Conservation (phyloP, 768 basidiomycete species). For the Punctularia strigosozonata region DNA sequence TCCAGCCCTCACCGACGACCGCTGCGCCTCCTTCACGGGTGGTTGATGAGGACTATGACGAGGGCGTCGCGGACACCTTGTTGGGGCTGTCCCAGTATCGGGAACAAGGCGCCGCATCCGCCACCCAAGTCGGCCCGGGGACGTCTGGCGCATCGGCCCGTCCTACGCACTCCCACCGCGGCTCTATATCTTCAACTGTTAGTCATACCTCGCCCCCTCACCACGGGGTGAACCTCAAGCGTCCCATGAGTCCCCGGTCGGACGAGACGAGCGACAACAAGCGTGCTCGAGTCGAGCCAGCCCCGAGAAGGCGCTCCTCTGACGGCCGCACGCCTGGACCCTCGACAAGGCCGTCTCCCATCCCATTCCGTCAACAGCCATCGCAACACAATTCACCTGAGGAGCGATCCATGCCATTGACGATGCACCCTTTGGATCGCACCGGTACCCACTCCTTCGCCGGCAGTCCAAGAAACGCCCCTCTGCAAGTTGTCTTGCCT, state of each 20-base stretch:
- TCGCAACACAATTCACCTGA: slow-evolving; percentile 55
- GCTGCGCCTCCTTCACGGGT: slow-evolving; percentile 50
- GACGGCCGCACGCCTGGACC: slow-evolving; percentile 39
- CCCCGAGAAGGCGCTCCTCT: slow-evolving; percentile 36
- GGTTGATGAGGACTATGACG: slow-evolving; percentile 92
- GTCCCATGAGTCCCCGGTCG: slow-evolving; percentile 54
- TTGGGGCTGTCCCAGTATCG: slow-evolving; percentile 42
- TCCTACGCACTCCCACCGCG: slow-evolving; percentile 39
- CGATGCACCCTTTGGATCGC: slow-evolving; percentile 9
- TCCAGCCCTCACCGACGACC: slow-evolving; percentile 63
- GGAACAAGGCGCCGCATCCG: slow-evolving; percentile 9
- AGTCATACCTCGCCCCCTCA: slow-evolving; percentile 53
- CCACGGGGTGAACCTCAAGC: slow-evolving; percentile 38
- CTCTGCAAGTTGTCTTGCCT: slow-evolving; percentile 51
- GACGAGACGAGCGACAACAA: slow-evolving; percentile 50
- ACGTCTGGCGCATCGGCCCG: slow-evolving; percentile 38
- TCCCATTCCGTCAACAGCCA: slow-evolving; percentile 63
- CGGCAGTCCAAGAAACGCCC: slow-evolving; percentile 28
- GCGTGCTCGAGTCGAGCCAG: slow-evolving; percentile 46
- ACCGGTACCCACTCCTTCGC: no score
- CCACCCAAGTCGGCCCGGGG: slow-evolving; percentile 46
- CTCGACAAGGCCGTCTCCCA: slow-evolving; percentile 57
- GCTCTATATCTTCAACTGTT: slow-evolving; percentile 54
- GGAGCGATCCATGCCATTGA: slow-evolving; percentile 36
- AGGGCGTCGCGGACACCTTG: slow-evolving; percentile 77